These are phyloP conservation scores for Gloeopeniophorella convolvens DNA, from an alignment of 768 basidiomycete genomes.

Conservation along the genomic window DNA sequence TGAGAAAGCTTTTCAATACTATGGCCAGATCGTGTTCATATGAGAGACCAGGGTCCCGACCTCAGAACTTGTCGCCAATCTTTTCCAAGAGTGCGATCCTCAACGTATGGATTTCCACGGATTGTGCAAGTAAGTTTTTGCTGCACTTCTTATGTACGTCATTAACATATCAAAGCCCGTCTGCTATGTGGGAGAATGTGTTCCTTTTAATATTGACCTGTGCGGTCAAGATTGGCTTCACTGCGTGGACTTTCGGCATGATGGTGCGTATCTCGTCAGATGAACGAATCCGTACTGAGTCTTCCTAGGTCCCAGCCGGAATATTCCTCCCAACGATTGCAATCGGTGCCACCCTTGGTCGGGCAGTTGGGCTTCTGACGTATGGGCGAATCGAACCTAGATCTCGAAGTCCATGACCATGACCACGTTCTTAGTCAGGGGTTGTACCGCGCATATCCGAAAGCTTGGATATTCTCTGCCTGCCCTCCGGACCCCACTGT, in stretches of 20 bases:
- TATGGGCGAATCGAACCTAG: conserved; percentile 29
- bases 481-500: conserved; percentile 68
- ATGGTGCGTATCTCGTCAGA: conserved; percentile 37
- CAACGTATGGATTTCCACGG: conserved; percentile 62
- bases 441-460: conserved; percentile 57
- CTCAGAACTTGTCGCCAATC: conserved; percentile 76
- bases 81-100: conserved; percentile 78
- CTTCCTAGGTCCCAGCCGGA: conserved; percentile 59
- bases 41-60: conserved; percentile 49
- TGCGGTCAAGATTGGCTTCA: conserved; percentile 51
- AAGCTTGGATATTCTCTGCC: conserved; percentile 61
- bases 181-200: conserved; percentile 59
- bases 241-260: conserved; percentile 77
- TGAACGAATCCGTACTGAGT: neutral
- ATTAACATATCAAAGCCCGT: conserved; percentile 38
- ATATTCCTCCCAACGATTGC: conserved; percentile 74
- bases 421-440: conserved; percentile 44
- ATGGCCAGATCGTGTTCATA: neutral
- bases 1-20: conserved; percentile 19
- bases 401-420: neutral
- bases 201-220: conserved; percentile 62
- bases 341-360: conserved; percentile 66
- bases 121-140: conserved; percentile 63
- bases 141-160: neutral
- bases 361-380: conserved; percentile 64